A percentile compares a stretch with the other conserved stretches of the same genome.
phyloP scores from a whole-genome alignment of 2,329 filamentous ascomycete species.

The Calonectria ilicicola region DNA sequence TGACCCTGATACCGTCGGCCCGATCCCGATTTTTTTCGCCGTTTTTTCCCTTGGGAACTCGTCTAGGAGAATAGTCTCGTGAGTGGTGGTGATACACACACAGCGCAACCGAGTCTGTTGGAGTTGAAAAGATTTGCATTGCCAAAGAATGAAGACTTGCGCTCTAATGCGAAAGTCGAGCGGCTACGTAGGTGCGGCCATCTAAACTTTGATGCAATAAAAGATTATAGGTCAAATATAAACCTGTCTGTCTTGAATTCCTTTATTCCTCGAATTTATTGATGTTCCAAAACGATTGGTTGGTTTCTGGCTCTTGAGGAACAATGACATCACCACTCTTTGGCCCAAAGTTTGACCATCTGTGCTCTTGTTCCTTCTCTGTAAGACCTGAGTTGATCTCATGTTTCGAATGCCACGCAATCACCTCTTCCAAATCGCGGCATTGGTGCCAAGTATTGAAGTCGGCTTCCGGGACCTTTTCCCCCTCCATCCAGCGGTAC shows the following conservation, averaged over 20 bases:
- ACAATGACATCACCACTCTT: not conserved
- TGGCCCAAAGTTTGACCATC: not conserved
- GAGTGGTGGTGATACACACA: too few species aligned
- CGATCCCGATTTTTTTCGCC: not conserved
- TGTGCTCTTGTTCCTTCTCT: not conserved
- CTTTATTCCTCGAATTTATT: not conserved
- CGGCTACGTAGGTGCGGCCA: too few species aligned
- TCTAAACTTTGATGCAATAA: too few species aligned
- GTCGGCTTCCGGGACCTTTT: not conserved
- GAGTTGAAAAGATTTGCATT: too few species aligned
- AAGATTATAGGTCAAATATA: too few species aligned
- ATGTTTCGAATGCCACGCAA: not conserved
- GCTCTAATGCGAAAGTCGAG: too few species aligned
- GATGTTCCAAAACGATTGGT: not conserved
- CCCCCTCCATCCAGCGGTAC: not conserved
- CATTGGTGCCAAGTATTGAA: not conserved
- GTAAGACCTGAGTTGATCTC: not conserved
- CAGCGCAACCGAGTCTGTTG: too few species aligned
- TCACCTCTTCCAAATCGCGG: not conserved
- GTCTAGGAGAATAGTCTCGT: not conserved
- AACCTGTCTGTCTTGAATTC: too few species aligned
- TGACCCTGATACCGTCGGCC: not conserved
- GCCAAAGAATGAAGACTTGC: too few species aligned
- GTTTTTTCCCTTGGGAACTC: not conserved
- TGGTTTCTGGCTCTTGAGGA: not conserved